Conservation (phyloP, 192 early-diverging fungal species). For the Chytriomyces sp. region DNA sequence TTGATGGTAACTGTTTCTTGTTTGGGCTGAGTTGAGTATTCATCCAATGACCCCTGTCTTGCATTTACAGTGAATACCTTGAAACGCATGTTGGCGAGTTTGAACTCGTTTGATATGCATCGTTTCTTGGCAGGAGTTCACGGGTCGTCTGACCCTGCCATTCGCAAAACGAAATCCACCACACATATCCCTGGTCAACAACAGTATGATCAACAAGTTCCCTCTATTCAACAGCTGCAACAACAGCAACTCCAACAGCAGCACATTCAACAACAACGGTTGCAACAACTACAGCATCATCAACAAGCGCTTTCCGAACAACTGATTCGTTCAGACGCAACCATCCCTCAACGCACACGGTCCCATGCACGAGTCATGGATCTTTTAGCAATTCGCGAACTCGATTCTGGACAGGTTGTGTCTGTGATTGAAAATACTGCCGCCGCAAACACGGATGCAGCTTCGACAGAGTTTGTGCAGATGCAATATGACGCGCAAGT, state of each 20-base stretch:
- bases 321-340: neutral
- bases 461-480: conserved; percentile 13
- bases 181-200: neutral
- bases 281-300: conserved; percentile 9
- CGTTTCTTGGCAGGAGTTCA: neutral
- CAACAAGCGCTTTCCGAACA: neutral
- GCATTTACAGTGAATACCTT: conserved; percentile 18
- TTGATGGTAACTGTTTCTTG: conserved; percentile 27
- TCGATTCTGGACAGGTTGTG: neutral
- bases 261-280: conserved; percentile 1
- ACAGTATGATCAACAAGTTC: neutral
- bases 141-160: neutral
- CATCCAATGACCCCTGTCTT: neutral
- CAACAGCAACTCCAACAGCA: neutral
- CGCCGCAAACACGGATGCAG: conserved; percentile 1
- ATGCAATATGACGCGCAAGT: conserved; percentile 15
- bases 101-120: conserved; percentile 16
- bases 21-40: neutral
- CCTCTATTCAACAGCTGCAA: neutral
- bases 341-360: neutral
- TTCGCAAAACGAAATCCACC: neutral
- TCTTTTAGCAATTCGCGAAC: neutral
- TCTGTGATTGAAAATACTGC: neutral
- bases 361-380: conserved; percentile 23
- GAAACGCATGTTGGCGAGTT: conserved; percentile 14